Evolutionary conservation across 192 early-diverging fungal species (phyloP).

Genomic region (Gryganskiella cystojenkinii): DNA sequence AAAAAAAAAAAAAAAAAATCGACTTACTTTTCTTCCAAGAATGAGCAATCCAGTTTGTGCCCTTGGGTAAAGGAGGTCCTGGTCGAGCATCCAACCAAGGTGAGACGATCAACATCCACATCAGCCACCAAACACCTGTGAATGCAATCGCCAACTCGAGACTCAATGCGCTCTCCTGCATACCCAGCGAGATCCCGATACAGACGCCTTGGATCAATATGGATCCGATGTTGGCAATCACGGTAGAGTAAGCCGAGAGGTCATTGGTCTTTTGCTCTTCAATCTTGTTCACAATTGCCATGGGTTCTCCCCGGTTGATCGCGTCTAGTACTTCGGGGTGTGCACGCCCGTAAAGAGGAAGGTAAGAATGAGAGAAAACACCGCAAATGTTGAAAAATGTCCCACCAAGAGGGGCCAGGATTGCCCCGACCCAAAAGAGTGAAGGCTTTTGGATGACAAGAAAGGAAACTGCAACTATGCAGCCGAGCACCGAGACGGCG

Average conservation of each 20-base stretch:
- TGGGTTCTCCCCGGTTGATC: constrained; percentile 4
- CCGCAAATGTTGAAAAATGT: constrained; percentile 39
- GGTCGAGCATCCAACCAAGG: constrained; percentile 50
- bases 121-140: constrained; percentile 60
- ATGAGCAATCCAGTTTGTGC: constrained; percentile 50
- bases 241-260: constrained; percentile 34
- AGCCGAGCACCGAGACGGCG: constrained; percentile 34
- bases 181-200: constrained; percentile 30
- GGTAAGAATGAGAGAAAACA: constrained; percentile 57
- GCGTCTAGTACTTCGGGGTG: constrained; percentile 46
- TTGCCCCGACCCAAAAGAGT: constrained; percentile 33
- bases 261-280: constrained; percentile 40
- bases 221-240: constrained; percentile 6
- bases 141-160: constrained; percentile 50
- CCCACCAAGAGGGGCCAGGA: constrained; percentile 39
- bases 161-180: constrained; percentile 18
- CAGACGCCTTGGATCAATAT: constrained; percentile 23
- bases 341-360: constrained; percentile 50
- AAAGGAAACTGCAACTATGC: constrained; percentile 21
- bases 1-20: neutral
- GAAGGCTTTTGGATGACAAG: constrained; percentile 26
- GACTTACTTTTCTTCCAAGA: constrained; percentile 52
- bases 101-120: constrained; percentile 45
- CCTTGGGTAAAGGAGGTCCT: constrained; percentile 55
- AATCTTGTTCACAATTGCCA: constrained; percentile 4